phyloP scores from a whole-genome alignment of 2,329 filamentous ascomycete genomes.

The Harringtonia lauricola region DNA sequence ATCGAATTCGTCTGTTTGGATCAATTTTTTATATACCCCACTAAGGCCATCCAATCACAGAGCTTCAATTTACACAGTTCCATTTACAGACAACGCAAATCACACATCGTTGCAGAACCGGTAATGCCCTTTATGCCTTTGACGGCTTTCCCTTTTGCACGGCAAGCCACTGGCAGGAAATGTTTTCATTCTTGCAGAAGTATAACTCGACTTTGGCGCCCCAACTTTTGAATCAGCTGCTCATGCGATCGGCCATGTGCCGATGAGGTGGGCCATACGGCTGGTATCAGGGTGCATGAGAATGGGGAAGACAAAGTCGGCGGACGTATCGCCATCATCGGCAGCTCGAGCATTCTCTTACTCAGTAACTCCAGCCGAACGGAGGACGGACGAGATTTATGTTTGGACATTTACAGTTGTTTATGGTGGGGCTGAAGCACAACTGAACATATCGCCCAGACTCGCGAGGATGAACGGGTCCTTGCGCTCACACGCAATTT shows the following conservation, averaged over 20 bases:
- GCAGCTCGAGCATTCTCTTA: conserved; percentile 20
- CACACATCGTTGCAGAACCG: not conserved
- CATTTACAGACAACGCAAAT: too few relatives aligned
- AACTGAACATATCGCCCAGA: too few relatives aligned
- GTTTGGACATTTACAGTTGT: too few relatives aligned
- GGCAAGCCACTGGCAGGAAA: conserved; percentile 27
- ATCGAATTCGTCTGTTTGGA: too few relatives aligned
- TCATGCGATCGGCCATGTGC: conserved; percentile 32
- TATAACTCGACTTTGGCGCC: conserved; percentile 33
- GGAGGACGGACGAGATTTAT: too few relatives aligned
- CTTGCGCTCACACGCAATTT: too few relatives aligned
- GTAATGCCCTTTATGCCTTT: not conserved
- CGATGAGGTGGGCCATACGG: conserved; percentile 50
- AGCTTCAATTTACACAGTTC: too few relatives aligned
- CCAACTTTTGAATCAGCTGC: conserved; percentile 36
- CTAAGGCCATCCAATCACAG: too few relatives aligned
- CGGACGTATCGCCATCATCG: conserved; percentile 16
- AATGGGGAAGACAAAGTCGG: conserved; percentile 59
- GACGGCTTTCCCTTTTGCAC: conserved; percentile 5
- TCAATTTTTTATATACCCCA: too few relatives aligned
- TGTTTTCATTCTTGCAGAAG: conserved; percentile 28
- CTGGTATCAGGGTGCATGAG: conserved; percentile 61
- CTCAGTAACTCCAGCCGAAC: too few relatives aligned
- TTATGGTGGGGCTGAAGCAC: too few relatives aligned
- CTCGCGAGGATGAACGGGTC: too few relatives aligned